Evolutionary conservation across 345 rosid species (phyloP).

Genomic region (Brassica cretica): DNA sequence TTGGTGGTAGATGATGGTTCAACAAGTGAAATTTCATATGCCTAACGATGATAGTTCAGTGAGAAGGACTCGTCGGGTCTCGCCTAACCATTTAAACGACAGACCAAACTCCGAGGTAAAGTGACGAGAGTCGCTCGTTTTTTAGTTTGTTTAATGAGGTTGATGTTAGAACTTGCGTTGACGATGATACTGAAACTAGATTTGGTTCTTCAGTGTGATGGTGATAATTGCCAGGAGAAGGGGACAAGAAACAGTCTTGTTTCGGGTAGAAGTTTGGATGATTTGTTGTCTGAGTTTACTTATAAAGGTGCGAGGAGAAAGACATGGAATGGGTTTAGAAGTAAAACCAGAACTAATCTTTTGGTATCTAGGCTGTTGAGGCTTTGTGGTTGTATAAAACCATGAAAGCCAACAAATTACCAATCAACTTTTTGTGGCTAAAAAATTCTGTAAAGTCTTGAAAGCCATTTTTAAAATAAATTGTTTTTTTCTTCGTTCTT

Average conservation of each 20-base stretch:
- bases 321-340: background rate
- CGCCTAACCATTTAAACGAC: background rate
- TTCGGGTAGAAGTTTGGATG: constrained; percentile 18
- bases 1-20: constrained; percentile 23
- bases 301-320: background rate
- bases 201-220: constrained; percentile 6
- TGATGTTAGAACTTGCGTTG: background rate
- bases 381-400: no score
- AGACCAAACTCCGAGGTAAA: constrained; percentile 22
- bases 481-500: no score
- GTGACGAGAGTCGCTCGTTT: constrained; percentile 4
- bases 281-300: constrained; percentile 6
- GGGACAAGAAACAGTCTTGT: background rate
- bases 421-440: no score
- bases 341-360: background rate
- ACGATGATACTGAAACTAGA: background rate
- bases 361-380: no score
- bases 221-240: no score
- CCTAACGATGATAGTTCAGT: constrained; percentile 4
- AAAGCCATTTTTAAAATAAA: no score
- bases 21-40: background rate
- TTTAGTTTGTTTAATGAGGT: background rate
- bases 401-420: no score
- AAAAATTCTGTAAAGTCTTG: no score
- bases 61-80: constrained; percentile 9